These are phyloP conservation scores for Aspergillus sergii DNA, from an alignment of 2,329 filamentous ascomycete species.

Conservation along the genomic window DNA sequence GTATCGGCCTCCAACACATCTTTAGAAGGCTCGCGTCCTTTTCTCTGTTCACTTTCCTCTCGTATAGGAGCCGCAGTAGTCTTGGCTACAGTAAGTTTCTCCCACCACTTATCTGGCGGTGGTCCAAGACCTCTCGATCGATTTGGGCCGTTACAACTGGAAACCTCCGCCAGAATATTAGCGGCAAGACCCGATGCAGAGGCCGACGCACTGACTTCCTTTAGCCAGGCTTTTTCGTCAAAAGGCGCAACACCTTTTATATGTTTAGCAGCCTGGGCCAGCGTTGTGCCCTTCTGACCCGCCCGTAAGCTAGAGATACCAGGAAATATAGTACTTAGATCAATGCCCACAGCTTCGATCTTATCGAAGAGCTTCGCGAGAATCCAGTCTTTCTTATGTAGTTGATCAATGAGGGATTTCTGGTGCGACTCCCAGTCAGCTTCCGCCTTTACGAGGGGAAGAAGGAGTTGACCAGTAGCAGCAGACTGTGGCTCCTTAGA, in stretches of 20 bases:
- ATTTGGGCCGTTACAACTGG: conserved; percentile 11
- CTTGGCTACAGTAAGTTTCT: conserved; percentile 20
- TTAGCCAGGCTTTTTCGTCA: conserved; percentile 51
- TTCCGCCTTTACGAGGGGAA: conserved; percentile 56
- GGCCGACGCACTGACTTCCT: conserved; percentile 24
- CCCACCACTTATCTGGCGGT: conserved; percentile 39
- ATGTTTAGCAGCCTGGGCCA: conserved; percentile 55
- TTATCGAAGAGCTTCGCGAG: conserved; percentile 62
- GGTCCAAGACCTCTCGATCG: conserved; percentile 18
- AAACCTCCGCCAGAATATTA: conserved; percentile 30
- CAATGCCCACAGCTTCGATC: conserved; percentile 58
- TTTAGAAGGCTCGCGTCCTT: conserved; percentile 4
- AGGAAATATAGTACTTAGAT: conserved; percentile 61
- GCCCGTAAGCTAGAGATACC: conserved; percentile 51
- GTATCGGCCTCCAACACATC: conserved; percentile 18
- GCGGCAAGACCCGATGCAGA: conserved; percentile 24
- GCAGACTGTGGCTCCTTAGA: conserved; percentile 40
- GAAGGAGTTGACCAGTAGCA: conserved; percentile 54
- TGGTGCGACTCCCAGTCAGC: conserved; percentile 52
- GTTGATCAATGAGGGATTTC: conserved; percentile 49
- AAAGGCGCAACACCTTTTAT: conserved; percentile 60
- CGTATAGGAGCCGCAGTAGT: conserved; percentile 3
- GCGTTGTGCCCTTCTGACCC: conserved; percentile 47
- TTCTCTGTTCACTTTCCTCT: conserved; percentile 1
- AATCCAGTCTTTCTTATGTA: conserved; percentile 62